phyloP scores from a whole-genome alignment of 352 stramenopile genomes.

The Pythium vanterpoolii region DNA sequence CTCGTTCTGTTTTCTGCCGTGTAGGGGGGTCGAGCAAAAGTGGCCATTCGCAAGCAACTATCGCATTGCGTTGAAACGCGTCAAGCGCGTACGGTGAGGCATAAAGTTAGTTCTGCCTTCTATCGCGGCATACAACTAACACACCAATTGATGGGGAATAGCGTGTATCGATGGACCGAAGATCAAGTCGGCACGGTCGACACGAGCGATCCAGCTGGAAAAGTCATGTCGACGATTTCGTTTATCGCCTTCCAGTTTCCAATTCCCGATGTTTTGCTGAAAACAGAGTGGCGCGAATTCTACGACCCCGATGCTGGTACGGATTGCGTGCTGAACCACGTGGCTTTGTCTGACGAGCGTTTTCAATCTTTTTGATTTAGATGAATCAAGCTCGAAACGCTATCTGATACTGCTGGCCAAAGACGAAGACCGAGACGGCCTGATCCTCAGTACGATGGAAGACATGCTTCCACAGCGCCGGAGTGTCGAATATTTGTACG shows the following conservation, averaged over 20 bases:
- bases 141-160: not conserved
- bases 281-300: conserved; percentile 19
- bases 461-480: conserved; percentile 7
- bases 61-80: conserved; percentile 1
- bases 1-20: not conserved
- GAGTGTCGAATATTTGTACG: conserved; percentile 8
- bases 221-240: conserved; percentile 20
- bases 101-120: not conserved
- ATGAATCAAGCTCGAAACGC: conserved; percentile 4
- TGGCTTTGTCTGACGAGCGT: not conserved
- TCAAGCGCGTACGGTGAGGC: conserved; percentile 9
- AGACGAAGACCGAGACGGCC: conserved; percentile 13
- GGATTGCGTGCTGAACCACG: not conserved
- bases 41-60: conserved; percentile 14
- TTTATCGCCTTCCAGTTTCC: conserved; percentile 22
- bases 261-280: conserved; percentile 9
- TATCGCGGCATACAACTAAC: not conserved
- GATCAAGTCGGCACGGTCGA: conserved; percentile 1
- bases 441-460: not conserved
- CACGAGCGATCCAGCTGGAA: conserved; percentile 9
- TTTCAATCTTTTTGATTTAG: not conserved
- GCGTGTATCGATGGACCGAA: conserved; percentile 8
- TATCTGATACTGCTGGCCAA: conserved; percentile 12
- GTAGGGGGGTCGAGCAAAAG: conserved; percentile 11
- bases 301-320: conserved; percentile 11